phyloP scores from a whole-genome alignment of 177 flowering plant species.

The Telopea speciosissima region DNA sequence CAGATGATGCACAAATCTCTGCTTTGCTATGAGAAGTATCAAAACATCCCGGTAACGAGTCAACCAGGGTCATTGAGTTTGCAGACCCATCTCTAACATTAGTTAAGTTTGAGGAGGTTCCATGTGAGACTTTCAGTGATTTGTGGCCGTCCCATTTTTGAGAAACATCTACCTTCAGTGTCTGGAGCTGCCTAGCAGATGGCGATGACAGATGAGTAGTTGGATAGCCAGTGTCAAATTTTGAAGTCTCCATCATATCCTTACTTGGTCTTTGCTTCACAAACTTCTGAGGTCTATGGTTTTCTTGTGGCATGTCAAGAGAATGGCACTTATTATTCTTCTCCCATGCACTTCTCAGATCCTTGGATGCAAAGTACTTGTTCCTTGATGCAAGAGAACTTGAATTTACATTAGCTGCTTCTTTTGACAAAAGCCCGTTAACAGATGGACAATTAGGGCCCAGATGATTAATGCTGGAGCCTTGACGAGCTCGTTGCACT shows the following conservation, averaged over 20 bases:
- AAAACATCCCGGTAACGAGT: constrained; percentile 11
- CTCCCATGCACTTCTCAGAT: constrained; percentile 6
- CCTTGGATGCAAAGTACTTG: constrained; percentile 8
- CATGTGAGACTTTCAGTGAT: not conserved
- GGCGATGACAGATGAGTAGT: constrained; percentile 2
- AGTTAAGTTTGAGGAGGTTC: constrained; percentile 3
- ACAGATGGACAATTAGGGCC: constrained; percentile 11
- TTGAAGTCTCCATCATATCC: not conserved
- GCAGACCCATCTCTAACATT: constrained; percentile 9
- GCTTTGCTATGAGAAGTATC: constrained; percentile 9
- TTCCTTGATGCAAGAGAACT: constrained; percentile 7
- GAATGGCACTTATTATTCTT: constrained; percentile 9
- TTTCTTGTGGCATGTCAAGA: constrained; percentile 8
- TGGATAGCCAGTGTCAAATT: constrained; percentile 2
- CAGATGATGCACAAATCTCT: constrained; percentile 19
- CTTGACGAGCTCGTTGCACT: constrained; percentile 8
- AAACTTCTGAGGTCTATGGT: constrained; percentile 6
- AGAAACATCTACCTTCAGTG: constrained; percentile 1
- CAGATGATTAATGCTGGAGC: constrained; percentile 3
- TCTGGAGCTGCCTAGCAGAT: constrained; percentile 7
- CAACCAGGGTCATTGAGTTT: constrained; percentile 10
- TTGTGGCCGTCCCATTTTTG: constrained; percentile 1
- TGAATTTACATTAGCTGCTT: constrained; percentile 11
- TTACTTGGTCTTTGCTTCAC: constrained; percentile 13
- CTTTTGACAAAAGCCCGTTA: constrained; percentile 13